Conservation (phyloP, 768 basidiomycete genomes). For the Auriculariales sp. region DNA sequence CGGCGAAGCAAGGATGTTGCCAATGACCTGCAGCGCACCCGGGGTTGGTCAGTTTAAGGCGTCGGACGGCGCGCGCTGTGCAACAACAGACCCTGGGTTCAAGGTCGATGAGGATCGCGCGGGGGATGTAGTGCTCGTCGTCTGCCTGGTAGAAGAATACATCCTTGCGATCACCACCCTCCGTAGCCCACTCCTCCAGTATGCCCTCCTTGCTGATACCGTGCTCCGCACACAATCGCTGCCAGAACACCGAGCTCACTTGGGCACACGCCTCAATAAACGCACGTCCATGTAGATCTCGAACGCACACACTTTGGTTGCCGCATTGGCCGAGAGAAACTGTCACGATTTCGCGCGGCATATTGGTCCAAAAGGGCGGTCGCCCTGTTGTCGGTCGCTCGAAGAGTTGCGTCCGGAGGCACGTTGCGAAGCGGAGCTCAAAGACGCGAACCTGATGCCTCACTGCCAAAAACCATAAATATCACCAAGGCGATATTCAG, state of each 20-base stretch:
- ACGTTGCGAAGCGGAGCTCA: no score
- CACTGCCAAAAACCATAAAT: no score
- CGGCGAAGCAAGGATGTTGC: constrained; percentile 79
- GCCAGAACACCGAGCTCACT: constrained; percentile 99
- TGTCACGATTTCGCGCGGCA: constrained; percentile 78
- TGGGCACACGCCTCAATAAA: constrained; percentile 4
- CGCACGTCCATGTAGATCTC: constrained; percentile 7
- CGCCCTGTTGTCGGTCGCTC: constrained; percentile 2
- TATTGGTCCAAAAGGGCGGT: constrained; percentile 13
- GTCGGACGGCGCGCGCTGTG: background rate
- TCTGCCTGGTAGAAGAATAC: constrained; percentile 99
- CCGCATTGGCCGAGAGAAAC: constrained; percentile 84
- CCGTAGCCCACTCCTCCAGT: constrained; percentile 92
- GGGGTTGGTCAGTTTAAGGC: background rate
- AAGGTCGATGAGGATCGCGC: constrained; percentile 89
- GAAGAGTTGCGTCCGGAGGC: no score
- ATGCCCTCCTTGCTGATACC: constrained; percentile 93
- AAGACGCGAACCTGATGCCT: no score
- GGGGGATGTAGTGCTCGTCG: constrained; percentile 96
- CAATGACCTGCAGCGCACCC: constrained; percentile 59
- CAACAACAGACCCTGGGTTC: constrained; percentile 69
- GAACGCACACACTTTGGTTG: constrained; percentile 57
- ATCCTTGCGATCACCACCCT: constrained; percentile 93
- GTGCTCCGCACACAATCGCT: constrained; percentile 94
- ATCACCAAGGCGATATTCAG: no score